These are phyloP conservation scores for Sphagnurus paluster DNA, from an alignment of 1,284 basidiomycete species.

Conservation along the genomic window DNA sequence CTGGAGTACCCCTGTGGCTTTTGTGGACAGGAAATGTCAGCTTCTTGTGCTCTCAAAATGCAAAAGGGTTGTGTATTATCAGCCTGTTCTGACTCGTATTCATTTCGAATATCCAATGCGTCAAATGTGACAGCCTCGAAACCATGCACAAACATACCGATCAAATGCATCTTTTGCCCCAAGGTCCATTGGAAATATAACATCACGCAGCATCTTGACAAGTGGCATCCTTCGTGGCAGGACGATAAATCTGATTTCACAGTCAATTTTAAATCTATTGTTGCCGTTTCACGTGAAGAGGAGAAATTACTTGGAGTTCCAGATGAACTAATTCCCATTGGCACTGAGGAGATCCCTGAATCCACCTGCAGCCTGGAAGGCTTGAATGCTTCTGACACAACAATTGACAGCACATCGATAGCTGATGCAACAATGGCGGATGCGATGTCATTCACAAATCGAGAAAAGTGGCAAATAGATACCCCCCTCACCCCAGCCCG, in stretches of 20 bases:
- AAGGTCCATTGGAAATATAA: conserved; percentile 24
- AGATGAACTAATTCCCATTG: too few species aligned
- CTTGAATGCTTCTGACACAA: too few species aligned
- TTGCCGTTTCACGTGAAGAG: not conserved
- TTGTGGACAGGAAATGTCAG: conserved; percentile 15
- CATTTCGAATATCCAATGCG: conserved; percentile 16
- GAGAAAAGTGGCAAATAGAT: too few species aligned
- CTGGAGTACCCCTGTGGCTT: conserved; percentile 19
- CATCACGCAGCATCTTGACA: conserved; percentile 16
- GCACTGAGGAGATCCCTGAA: too few species aligned
- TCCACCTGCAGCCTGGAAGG: too few species aligned
- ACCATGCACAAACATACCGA: conserved; percentile 22
- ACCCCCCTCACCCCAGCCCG: too few species aligned
- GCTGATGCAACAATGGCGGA: too few species aligned
- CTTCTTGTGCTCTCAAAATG: conserved; percentile 9
- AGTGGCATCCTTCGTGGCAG: conserved; percentile 15
- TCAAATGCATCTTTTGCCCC: conserved; percentile 18
- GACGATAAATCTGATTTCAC: not conserved
- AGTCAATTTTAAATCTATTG: not conserved
- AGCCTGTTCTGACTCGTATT: conserved; percentile 14
- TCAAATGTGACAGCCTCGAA: conserved; percentile 16
- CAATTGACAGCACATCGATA: too few species aligned
- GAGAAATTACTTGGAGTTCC: conserved; percentile 5
- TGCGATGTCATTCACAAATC: too few species aligned
- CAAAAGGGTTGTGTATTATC: conserved; percentile 19